Base-by-base conservation (phyloP, 2,329 filamentous ascomycete genomes). In the Xylariaceae sp. region DNA sequence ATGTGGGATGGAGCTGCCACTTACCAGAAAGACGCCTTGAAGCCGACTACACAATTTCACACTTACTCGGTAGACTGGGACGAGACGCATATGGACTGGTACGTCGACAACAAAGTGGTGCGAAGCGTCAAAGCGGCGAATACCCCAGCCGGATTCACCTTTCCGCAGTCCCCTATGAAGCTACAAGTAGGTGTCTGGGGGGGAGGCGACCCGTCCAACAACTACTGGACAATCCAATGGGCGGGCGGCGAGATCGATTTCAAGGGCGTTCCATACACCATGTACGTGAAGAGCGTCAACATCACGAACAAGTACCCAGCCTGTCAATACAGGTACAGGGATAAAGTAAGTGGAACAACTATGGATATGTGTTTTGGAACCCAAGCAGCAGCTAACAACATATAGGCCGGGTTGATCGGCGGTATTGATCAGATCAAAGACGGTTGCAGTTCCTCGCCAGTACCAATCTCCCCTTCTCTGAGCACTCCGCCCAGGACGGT, bases 51-150 rank as follows among this genome's bases (percentile, higher is more conserved):
- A 17, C 50, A 54, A 19, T 57, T 60, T 34, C 57, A 59, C 33
- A 60, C 53, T 12, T 60, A 60, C 31, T 59, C 57, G 3, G 54
- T 60, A 6, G 56, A 60, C 29, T 60, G 57, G 57, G 56, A 59
- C 27, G 51, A 55, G 19, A 42, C 39, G 14, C 48, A 54, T 17
- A 47, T 59, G 24, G 44, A 40, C 29, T 60, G 57, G 56, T 54
- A 48, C 8, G 51, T 59, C 13, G 55, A 59, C 40, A 47, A 54
- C 27, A 52, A 51, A 31, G 42, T 59, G 11, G 43, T 55, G 14
- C 52, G 57, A 8, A 53, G 47, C 18, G 37, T 57, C 24, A 41
- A 43, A 34, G 47, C 50, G n/a, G 44, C 49, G 31, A 46, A 52
- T 23, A 50, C 46, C 5, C 53, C 54, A 5, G 35, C 41, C 3